Base-by-base conservation (phyloP, 495 filamentous ascomycete species). In the Durotheca rogersii region DNA sequence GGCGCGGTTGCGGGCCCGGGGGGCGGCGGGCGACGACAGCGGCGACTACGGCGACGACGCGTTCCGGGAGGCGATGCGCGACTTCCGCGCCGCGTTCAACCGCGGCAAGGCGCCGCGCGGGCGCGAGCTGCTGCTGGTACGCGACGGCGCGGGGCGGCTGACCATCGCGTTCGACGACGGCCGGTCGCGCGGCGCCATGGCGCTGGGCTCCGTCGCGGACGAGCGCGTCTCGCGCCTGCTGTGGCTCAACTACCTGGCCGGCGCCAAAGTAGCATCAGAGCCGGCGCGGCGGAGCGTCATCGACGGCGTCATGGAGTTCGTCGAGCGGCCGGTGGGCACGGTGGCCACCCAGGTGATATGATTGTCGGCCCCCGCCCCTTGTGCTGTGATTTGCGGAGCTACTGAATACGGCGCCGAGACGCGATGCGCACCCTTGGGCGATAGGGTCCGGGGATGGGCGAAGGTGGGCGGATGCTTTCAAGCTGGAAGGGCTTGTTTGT, bases 171-270 rank as follows among this genome's bases (percentile, higher is more conserved):
- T 84, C 62, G 83, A 91, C 56, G 73, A 72, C 41, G 75, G 72
- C n/a, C 66, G 68, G 57, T 41, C 61, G 4, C 23, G 23, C 20
- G 74, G 74, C 19, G 65, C 65, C 62, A 69, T 65, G 64, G 70
- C 62, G 18, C 72, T 67, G 53, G 69, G 68, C 25, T 58, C 51
- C 5, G 81, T 96, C 0, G 55, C 65, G 2, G 93, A 97, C 65
- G 86, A 90, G 75, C 74, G 91, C 41, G 72, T 97, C 7, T 84
- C 83, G 42, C 80, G 88, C 44, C 72, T 89, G 47, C 73, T 97
- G 14, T 97, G 92, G 93, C 69, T 95, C 65, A 85, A 87, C 47
- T 98, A 95, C 69, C 68, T 98, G 27, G 89, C 82, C 14, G 94
- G 91, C 6, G 86, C 85, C 68, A 88, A 82, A 47, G 89, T 96